These are phyloP conservation scores for Barnettozyma californica DNA, from an alignment of 805 yeast species.

Conservation along the genomic window DNA sequence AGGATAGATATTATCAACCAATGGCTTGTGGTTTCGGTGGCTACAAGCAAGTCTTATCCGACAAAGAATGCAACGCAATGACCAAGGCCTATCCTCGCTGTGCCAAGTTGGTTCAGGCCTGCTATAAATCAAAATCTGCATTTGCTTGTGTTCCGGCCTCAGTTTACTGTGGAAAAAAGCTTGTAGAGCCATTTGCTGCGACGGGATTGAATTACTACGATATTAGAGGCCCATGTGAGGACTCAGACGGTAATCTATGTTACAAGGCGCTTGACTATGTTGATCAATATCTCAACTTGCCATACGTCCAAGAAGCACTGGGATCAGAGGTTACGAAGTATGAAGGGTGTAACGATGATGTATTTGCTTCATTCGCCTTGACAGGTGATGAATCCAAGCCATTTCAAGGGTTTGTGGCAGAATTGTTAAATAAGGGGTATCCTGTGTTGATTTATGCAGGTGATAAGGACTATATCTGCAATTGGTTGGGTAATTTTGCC, in stretches of 20 bases:
- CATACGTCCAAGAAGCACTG: slow-evolving; percentile 64
- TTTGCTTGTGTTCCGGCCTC: slow-evolving; percentile 82
- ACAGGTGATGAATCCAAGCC: slow-evolving; percentile 87
- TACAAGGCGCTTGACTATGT: slow-evolving; percentile 68
- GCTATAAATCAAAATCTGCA: slow-evolving; percentile 58
- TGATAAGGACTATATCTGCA: slow-evolving; percentile 87
- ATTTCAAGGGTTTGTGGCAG: slow-evolving; percentile 68
- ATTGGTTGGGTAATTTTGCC: slow-evolving; percentile 87
- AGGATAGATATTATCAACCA: slow-evolving; percentile 75
- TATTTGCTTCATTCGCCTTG: slow-evolving; percentile 61
- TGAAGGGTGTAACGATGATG: slow-evolving; percentile 62
- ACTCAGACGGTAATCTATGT: slow-evolving; percentile 57
- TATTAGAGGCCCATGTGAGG: slow-evolving; percentile 73
- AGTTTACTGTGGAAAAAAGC: slow-evolving; percentile 67
- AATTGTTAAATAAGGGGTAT: slow-evolving; percentile 58
- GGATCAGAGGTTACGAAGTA: slow-evolving; percentile 81
- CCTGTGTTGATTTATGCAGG: slow-evolving; percentile 93
- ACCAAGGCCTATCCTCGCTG: slow-evolving; percentile 58
- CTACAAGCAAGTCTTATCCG: slow-evolving; percentile 62
- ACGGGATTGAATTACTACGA: slow-evolving; percentile 89
- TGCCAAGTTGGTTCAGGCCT: slow-evolving; percentile 51
- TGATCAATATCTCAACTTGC: slow-evolving; percentile 67
- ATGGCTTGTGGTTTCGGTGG: slow-evolving; percentile 96
- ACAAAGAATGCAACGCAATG: slow-evolving; percentile 68
- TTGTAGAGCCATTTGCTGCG: slow-evolving; percentile 62